A percentile compares a stretch with the other conserved stretches of the same genome.
phyloP scores from a whole-genome alignment of 768 basidiomycete genomes.

The Pholiota conissans region DNA sequence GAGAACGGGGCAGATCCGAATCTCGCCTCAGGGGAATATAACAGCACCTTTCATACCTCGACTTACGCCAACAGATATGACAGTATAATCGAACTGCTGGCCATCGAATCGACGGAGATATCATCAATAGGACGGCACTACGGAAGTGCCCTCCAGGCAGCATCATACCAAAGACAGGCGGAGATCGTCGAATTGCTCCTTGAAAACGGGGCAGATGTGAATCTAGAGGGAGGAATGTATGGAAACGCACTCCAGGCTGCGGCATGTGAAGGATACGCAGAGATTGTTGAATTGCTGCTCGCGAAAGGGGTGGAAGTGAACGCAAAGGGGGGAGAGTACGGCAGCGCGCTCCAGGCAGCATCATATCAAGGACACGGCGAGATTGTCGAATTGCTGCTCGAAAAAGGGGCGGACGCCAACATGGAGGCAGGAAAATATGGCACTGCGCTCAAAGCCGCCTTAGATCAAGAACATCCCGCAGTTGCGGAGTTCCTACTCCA shows the following conservation, averaged over 20 bases:
- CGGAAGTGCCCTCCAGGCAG: not conserved
- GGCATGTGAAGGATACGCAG: not conserved
- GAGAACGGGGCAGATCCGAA: not conserved
- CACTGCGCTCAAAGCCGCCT: not conserved
- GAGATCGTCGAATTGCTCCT: not conserved
- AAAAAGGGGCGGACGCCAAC: not conserved
- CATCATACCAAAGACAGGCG: not conserved
- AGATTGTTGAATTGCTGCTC: slow-evolving; percentile 3
- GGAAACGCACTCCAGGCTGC: slow-evolving; percentile 8
- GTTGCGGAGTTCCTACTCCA: not conserved
- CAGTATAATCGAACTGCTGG: too few relatives aligned
- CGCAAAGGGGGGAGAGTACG: too few relatives aligned
- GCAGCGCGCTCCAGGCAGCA: not conserved
- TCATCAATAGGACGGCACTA: too few relatives aligned
- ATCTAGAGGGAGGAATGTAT: slow-evolving; percentile 1
- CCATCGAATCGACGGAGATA: too few relatives aligned
- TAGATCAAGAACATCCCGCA: not conserved
- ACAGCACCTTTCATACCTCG: too few relatives aligned
- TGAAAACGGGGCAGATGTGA: not conserved
- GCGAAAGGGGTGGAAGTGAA: too few relatives aligned
- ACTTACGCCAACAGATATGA: too few relatives aligned
- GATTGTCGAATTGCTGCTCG: not conserved
- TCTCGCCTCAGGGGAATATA: not conserved
- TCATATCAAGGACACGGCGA: not conserved
- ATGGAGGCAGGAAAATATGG: not conserved